Percentiles rank a stretch among this genome's conserved stretches.
Evolutionary conservation across 129 eudicot species (phyloP).

Genomic region (Kitagawia praeruptora): DNA sequence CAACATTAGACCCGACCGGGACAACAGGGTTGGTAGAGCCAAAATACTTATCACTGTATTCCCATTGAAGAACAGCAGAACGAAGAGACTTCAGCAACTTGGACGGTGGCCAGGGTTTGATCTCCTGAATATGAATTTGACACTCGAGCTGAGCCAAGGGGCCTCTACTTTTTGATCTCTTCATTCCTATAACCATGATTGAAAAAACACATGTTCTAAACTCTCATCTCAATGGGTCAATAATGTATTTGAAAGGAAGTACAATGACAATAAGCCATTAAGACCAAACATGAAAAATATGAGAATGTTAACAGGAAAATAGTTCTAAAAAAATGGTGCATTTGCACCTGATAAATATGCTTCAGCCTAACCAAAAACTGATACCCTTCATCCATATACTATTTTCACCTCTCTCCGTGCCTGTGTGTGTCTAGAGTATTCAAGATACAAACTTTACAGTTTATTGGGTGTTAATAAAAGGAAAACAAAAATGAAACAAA

Average conservation of each 20-base stretch:
- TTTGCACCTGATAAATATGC: background rate
- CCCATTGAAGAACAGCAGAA: slow-evolving; percentile 68
- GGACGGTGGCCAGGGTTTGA: slow-evolving; percentile 96
- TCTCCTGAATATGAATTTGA: slow-evolving; percentile 55
- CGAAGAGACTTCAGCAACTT: slow-evolving; percentile 61
- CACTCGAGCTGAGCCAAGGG: slow-evolving; percentile 54
- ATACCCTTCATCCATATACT: background rate
- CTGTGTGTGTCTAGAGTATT: background rate
- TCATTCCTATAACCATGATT: slow-evolving; percentile 53
- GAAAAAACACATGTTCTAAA: background rate
- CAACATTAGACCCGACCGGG: slow-evolving; percentile 49
- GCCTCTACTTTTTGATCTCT: slow-evolving; percentile 37
- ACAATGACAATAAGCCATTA: no score
- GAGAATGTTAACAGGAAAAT: background rate
- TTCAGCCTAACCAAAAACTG: background rate
- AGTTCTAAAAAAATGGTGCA: background rate
- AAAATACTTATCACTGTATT: slow-evolving; percentile 50
- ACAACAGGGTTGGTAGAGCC: slow-evolving; percentile 65
- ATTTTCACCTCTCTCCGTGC: background rate
- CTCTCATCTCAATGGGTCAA: background rate
- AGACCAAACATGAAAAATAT: background rate
- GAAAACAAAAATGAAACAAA: background rate
- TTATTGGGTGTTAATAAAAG: background rate
- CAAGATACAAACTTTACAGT: background rate
- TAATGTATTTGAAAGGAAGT: background rate